Evolutionary conservation across 2,329 filamentous ascomycete genomes (phyloP).

Genomic region (Thielaviopsis cerberus): DNA sequence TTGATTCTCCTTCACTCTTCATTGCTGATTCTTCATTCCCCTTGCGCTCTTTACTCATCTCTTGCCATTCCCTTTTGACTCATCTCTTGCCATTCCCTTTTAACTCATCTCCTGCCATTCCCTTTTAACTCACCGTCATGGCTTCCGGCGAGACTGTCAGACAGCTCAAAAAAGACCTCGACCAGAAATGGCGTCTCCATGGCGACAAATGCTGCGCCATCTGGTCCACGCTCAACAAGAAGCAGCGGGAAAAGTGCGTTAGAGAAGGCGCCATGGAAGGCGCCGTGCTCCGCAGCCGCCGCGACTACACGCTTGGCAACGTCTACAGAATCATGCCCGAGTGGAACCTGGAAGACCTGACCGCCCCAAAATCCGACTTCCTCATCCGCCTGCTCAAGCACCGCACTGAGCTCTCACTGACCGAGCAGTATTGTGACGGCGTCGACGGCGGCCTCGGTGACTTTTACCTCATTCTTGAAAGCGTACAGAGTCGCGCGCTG

Average conservation of each 20-base stretch:
- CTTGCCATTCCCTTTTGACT: no score
- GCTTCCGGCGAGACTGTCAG: constrained; percentile 9
- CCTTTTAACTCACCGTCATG: not conserved
- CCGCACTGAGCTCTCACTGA: constrained; percentile 19
- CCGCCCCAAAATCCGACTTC: constrained; percentile 19
- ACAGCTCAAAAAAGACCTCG: constrained; percentile 22
- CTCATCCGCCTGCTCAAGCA: constrained; percentile 23
- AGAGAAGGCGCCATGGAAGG: constrained; percentile 19
- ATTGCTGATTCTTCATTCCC: no score
- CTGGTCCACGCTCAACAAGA: constrained; percentile 23
- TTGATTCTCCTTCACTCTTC: no score
- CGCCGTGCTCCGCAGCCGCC: constrained; percentile 19
- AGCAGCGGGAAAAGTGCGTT: constrained; percentile 20
- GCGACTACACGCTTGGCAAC: constrained; percentile 21
- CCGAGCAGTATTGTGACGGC: constrained; percentile 20
- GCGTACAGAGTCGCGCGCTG: constrained; percentile 20
- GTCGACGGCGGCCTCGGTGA: constrained; percentile 20
- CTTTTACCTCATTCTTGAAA: constrained; percentile 18
- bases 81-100: no score
- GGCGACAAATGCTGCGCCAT: constrained; percentile 19
- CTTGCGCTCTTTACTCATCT: no score
- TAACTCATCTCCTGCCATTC: no score
- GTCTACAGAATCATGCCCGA: constrained; percentile 25
- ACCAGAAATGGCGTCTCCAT: constrained; percentile 22
- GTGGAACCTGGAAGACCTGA: constrained; percentile 25